Evolutionary conservation across 179 eudicot species (phyloP), one percentile per base, ranked within the genome.

Genomic region (Spinacia oleracea): DNA sequence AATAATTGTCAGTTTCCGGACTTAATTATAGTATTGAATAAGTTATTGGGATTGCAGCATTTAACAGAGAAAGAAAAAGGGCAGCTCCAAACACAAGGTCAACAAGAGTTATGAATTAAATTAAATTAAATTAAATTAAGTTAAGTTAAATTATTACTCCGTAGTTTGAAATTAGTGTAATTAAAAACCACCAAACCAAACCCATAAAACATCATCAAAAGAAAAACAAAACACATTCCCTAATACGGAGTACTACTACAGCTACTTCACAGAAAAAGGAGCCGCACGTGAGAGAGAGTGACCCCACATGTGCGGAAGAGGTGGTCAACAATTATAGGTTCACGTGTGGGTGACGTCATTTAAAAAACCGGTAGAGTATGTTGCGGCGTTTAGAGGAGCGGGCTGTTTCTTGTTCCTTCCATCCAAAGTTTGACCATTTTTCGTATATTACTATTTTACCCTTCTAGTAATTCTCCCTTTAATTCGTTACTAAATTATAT

Each of bases 61-160:
- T 71, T 78, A 20, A 27, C 32, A 48, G 23, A 46, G 51, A 48
- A 48, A 35, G 69, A n/a, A 71, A 23, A 45, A 38, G 11, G 51
- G 76, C 25, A 79, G 72, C 81, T 73, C 81, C 81, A 79, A 79
- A 51, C 77, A 79, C 81, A 79, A 79, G 81, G 77, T 73, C 76
- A 71, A 55, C n/a, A 29, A 68, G 55, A 69, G 12, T 70, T 55
- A 77, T 67, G 53, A 29, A 77, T 70, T 70, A 23, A 27, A n/a
- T 11, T 34, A 35, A 34, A 34, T 10, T 11, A 29, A 0, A 21
- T 25, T 55, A 8, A 38, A 38, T 38, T 70, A 23, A 27, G 46
- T 10, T 34, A 35, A 31, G 32, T 10, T 11, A 31, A 3, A 21
- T 23, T 53, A 5, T 53, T 53, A 16, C 4, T 16, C 9, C n/a